Evolutionary conservation across 345 rosid species (phyloP), one percentile per base, ranked within the genome.

Genomic region (Eucalyptus polyanthemos): DNA sequence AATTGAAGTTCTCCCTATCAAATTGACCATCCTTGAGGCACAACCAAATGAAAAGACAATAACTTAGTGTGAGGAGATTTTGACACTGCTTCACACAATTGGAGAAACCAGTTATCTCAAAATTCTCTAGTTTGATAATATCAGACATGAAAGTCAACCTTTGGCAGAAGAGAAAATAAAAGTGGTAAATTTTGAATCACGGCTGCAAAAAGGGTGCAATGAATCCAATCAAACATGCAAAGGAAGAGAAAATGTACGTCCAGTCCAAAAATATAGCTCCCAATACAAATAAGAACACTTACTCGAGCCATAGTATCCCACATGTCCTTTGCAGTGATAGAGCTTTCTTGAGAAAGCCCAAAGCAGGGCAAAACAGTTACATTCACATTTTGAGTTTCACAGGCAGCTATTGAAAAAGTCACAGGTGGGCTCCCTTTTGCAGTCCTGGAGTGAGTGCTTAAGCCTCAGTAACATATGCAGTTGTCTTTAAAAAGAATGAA

Each of bases 301-400:
- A 97, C 98, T 97, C 92, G 93, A 87, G 90, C 94, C 98, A 97
- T 97, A 87, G 88, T 95, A 62, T 90, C 94, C 99, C 99, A 97
- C 95, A 95, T 92, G 69, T 93, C 94, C 92, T 95, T 97, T 31
- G 99, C 98, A 60, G 99, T 97, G 51, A 92, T 34, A 89, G 76
- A 56, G 89, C 96, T 95, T 91, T 91, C 98, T 88, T 94, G 99
- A 88, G 99, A 94, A 88, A 97, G 94, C 80, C 99, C 99, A 95
- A 97, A 97, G 93, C 93, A 94, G 21, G 99, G 99, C 34, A 95
- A 90, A 90, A 96, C 98, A 88, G 99, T 95, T 72, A 97, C 99
- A 88, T 89, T 97, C 60, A 97, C 99, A 91, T 97, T 97, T 93
- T 97, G 99, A 81, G 99, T 97, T 93, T 97, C 99, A 94, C 95